A percentile compares a stretch with the other conserved stretches of the same genome.
These are phyloP conservation scores for Platanthera guangdongensis DNA, from an alignment of 106 monocot species.

Conservation along the genomic window DNA sequence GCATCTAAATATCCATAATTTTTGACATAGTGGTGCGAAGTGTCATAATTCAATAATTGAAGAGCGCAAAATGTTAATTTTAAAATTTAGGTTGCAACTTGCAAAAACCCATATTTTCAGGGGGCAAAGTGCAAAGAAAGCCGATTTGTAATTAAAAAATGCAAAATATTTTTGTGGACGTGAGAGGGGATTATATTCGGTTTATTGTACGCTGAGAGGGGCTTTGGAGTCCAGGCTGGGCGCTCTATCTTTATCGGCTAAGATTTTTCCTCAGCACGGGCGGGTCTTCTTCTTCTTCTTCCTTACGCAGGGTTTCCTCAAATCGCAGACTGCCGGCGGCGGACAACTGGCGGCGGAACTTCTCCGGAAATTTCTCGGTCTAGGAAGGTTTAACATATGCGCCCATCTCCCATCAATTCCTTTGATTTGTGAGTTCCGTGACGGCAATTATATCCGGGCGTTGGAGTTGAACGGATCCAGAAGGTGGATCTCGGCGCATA, in stretches of 20 bases:
- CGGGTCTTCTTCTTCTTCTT: background rate
- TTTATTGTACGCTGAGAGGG: background rate
- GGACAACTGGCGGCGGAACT: background rate
- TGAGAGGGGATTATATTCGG: conserved; percentile 2
- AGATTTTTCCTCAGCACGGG: background rate
- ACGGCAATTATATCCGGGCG: background rate
- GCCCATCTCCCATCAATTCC: background rate
- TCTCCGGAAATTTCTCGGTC: background rate
- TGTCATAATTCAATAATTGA: too few species aligned
- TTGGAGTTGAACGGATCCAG: background rate
- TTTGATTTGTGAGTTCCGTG: background rate
- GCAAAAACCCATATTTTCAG: background rate
- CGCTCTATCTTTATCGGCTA: conserved; percentile 10
- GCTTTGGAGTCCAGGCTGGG: conserved; percentile 6
- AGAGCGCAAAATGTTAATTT: too few species aligned
- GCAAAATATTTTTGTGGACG: conserved; percentile 3
- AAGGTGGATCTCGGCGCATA: background rate
- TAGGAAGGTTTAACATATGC: background rate
- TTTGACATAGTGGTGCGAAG: too few species aligned
- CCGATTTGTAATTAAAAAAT: background rate
- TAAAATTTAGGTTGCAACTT: too few species aligned
- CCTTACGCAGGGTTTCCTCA: background rate
- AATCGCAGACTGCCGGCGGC: background rate
- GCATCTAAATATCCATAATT: too few species aligned
- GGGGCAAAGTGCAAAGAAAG: background rate